These are phyloP conservation scores for Xylariaceae sp. DNA, from an alignment of 2,329 filamentous ascomycete genomes.

Conservation along the genomic window DNA sequence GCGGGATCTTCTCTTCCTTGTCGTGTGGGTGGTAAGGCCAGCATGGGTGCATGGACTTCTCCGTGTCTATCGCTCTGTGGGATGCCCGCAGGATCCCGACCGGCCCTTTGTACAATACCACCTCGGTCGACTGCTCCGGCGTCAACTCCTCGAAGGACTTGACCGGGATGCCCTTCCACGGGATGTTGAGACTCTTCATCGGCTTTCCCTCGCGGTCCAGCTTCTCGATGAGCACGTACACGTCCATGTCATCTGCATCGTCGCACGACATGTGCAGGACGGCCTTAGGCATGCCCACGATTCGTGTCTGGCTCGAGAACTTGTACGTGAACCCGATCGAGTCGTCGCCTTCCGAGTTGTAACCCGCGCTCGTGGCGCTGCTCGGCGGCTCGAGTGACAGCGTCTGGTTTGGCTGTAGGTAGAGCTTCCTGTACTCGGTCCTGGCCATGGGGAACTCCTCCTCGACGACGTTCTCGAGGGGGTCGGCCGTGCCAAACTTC, in stretches of 20 bases:
- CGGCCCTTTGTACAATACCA: slow-evolving; percentile 19
- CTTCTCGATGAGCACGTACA: slow-evolving; percentile 35
- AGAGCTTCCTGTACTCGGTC: slow-evolving; percentile 9
- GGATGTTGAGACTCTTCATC: slow-evolving; percentile 20
- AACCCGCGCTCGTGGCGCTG: background rate
- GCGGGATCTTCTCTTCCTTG: slow-evolving; percentile 13
- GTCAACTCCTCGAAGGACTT: slow-evolving; percentile 1
- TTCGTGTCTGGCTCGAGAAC: slow-evolving; percentile 26
- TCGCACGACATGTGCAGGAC: slow-evolving; percentile 33
- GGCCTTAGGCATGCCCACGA: slow-evolving; percentile 37
- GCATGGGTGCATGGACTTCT: slow-evolving; percentile 16
- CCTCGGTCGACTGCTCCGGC: slow-evolving; percentile 11
- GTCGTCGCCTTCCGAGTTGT: slow-evolving; percentile 21
- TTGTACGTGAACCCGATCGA: slow-evolving; percentile 24
- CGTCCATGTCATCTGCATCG: slow-evolving; percentile 32
- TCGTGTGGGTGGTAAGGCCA: slow-evolving; percentile 21
- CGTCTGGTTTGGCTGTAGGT: slow-evolving; percentile 10
- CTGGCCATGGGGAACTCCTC: slow-evolving; percentile 8
- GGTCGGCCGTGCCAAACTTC: slow-evolving; percentile 21
- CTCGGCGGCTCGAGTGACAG: background rate
- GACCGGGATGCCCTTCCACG: slow-evolving; percentile 13
- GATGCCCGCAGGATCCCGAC: slow-evolving; percentile 18
- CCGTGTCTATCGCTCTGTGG: slow-evolving; percentile 15
- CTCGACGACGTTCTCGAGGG: slow-evolving; percentile 10
- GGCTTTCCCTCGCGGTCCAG: slow-evolving; percentile 7